Conservation (phyloP, 1,139 yeast species). For the Hemisphaericaspora xylofermentans region DNA sequence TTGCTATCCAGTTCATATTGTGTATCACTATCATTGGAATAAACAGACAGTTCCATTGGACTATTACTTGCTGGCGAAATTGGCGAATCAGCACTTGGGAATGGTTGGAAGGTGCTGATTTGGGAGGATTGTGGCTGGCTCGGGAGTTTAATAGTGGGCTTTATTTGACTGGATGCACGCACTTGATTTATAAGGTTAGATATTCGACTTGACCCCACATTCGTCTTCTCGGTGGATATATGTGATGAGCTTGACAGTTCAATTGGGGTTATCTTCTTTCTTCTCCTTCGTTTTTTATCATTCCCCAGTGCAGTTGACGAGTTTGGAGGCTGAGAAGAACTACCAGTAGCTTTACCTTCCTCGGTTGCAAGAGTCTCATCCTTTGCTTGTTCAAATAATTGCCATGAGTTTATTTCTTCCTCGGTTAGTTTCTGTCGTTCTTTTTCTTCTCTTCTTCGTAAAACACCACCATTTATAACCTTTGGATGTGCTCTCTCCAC, state of each 20-base stretch:
- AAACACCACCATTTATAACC: constrained; percentile 43
- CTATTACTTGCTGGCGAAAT: constrained; percentile 14
- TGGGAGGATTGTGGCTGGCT: constrained; percentile 10
- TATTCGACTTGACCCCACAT: constrained; percentile 18
- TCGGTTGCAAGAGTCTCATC: constrained; percentile 9
- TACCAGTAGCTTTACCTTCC: neutral
- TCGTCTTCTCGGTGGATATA: neutral
- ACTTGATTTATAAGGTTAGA: constrained; percentile 30
- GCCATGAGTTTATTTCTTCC: constrained; percentile 45
- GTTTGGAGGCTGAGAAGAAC: neutral
- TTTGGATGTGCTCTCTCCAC: constrained; percentile 13
- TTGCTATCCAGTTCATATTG: constrained; percentile 10
- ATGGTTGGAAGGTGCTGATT: neutral
- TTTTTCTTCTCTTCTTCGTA: constrained; percentile 36
- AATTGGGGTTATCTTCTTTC: constrained; percentile 24
- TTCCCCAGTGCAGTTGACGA: neutral
- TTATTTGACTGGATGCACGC: constrained; percentile 10
- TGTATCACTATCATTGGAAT: constrained; percentile 13
- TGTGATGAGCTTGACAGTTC: constrained; percentile 1
- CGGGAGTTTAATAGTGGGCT: neutral
- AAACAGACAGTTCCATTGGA: constrained; percentile 12
- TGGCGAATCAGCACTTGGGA: constrained; percentile 12
- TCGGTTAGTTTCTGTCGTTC: constrained; percentile 29
- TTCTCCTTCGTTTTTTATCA: constrained; percentile 20
- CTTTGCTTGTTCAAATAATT: constrained; percentile 35